Base-by-base conservation (phyloP, 768 basidiomycete genomes). In the Coprinopsis cinerea region DNA sequence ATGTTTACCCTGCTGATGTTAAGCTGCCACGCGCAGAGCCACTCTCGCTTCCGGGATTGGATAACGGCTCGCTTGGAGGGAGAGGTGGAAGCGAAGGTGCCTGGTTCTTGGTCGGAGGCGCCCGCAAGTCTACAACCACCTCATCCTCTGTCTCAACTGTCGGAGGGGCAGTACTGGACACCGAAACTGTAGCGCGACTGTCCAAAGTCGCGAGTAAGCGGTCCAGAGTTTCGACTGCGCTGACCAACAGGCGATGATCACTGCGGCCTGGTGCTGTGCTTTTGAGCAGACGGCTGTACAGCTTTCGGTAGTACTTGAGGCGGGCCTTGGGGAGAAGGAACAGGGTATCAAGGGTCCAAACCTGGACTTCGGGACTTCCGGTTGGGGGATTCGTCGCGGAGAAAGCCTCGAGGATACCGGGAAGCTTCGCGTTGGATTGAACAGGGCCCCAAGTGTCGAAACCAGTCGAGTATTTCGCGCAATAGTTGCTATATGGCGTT, bases 401-500 rank as follows among this genome's bases (percentile, higher is more conserved):
- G 59, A 97, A 88, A 15, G 75, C 70, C 20, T 68, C 68, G 25
- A 99, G 75, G 53, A 92, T 78, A 36, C 72, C 68, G 3, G 74
- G 71, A 18, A 99, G 78, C 28, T 84, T 82, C 1, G 76, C 39
- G 65, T 97, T 98, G 37, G 77, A 76, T 55, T 77, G 78, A 45
- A 97, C 85, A 13, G 87, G 85, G 7, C 81, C 75, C 86, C 88
- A 97, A 1, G 65, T 63, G 64, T 98, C 92, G 61, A 95, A 97
- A 2, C 88, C 91, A 49, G 70, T 64, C 48, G 76, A 71, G 60
- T 79, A 95, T 53, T 81, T 83, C 34, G 75, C 70, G 56, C 81
- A 81, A 66, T 95, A 99, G 35, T 74, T 77, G 45, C 81, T 81
- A 64, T 99, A 99, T 2, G 96, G 90, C 9, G 73, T 76, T 48